A percentile compares a stretch with the other conserved stretches of the same genome.
Evolutionary conservation across 2,329 filamentous ascomycete genomes (phyloP).

Genomic region (Nannizziopsis arthrosporioides): DNA sequence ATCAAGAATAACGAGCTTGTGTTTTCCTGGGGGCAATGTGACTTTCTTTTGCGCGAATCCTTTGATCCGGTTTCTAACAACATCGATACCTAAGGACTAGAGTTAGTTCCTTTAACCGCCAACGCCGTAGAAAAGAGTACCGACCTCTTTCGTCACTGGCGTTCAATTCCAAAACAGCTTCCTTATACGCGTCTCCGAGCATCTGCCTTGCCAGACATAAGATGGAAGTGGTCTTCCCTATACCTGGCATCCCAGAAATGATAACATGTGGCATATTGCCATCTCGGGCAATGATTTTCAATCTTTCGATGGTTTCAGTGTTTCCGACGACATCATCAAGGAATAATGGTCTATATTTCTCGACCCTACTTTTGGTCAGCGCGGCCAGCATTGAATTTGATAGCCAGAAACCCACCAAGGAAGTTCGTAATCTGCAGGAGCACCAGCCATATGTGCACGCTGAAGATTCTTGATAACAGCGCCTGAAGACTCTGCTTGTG

Average conservation of each 20-base stretch:
- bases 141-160: constrained; percentile 83
- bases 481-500: constrained; percentile 38
- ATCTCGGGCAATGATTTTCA: constrained; percentile 97
- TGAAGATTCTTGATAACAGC: constrained; percentile 33
- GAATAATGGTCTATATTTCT: constrained; percentile 92
- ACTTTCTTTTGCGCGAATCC: constrained; percentile 99
- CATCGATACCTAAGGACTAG: constrained; percentile 64
- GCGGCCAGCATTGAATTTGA: neutral
- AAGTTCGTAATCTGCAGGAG: constrained; percentile 37
- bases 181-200: constrained; percentile 87
- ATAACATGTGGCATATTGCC: constrained; percentile 99
- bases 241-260: constrained; percentile 98
- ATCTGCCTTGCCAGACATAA: constrained; percentile 85
- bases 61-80: constrained; percentile 94
- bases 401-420: constrained; percentile 31
- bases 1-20: constrained; percentile 95
- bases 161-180: constrained; percentile 92
- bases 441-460: constrained; percentile 30
- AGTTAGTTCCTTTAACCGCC: neutral
- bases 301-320: constrained; percentile 88
- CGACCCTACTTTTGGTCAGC: constrained; percentile 56
- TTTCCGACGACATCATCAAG: constrained; percentile 97
- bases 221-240: constrained; percentile 94
- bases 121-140: neutral
- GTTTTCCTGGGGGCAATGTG: constrained; percentile 75